These are phyloP conservation scores for Magnusiomyces clavatus DNA, from an alignment of 1,139 yeast species.

Conservation along the genomic window DNA sequence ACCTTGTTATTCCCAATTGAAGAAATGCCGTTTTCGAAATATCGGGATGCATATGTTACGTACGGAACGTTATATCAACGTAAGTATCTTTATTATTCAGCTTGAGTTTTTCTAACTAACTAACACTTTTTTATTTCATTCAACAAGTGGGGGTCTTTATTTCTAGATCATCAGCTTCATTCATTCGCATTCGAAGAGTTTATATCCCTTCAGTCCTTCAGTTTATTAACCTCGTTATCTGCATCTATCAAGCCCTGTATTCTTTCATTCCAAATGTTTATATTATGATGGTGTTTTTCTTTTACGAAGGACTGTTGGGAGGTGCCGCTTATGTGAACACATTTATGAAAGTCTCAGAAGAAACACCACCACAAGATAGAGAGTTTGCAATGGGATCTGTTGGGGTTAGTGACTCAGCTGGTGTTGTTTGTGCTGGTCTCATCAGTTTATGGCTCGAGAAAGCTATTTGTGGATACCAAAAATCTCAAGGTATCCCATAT, in stretches of 20 bases:
- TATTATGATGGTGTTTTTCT: constrained; percentile 51
- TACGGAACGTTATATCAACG: constrained; percentile 85
- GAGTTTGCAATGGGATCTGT: constrained; percentile 94
- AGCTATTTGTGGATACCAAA: constrained; percentile 60
- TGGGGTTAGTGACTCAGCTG: constrained; percentile 84
- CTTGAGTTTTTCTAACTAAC: not conserved
- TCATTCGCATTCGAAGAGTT: constrained; percentile 50
- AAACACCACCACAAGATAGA: constrained; percentile 45
- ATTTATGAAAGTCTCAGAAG: constrained; percentile 67
- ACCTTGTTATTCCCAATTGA: constrained; percentile 71
- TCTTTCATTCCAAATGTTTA: constrained; percentile 59
- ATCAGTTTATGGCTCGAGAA: constrained; percentile 71
- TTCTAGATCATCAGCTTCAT: constrained; percentile 73
- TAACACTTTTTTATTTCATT: not conserved
- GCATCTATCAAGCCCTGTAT: constrained; percentile 57
- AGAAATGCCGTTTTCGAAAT: constrained; percentile 58
- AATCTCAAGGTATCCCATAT: constrained; percentile 35
- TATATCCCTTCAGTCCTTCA: constrained; percentile 63
- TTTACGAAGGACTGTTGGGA: constrained; percentile 82
- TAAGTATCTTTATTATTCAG: constrained; percentile 10
- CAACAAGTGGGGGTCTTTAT: constrained; percentile 67
- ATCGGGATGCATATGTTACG: constrained; percentile 83
- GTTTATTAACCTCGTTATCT: constrained; percentile 50
- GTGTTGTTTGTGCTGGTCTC: constrained; percentile 74
- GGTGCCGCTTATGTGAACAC: constrained; percentile 89